phyloP scores from a whole-genome alignment of 768 basidiomycete genomes.

The Sistotremastrum suecicum region DNA sequence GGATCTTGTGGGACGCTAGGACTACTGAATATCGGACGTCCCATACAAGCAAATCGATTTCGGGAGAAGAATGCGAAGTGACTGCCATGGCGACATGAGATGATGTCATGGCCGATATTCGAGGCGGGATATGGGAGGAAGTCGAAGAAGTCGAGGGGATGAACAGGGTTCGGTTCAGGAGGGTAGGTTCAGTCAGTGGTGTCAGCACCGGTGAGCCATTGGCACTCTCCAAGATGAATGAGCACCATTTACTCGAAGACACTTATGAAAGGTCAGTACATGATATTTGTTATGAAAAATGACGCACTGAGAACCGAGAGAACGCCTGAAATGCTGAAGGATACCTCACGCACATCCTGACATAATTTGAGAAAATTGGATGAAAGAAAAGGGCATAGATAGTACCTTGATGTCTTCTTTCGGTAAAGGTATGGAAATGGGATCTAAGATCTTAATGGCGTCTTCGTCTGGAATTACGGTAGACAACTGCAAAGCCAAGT shows the following conservation, averaged over 20 bases:
- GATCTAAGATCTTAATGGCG: background rate
- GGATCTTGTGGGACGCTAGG: constrained; percentile 2
- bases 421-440: constrained; percentile 1
- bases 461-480: constrained; percentile 20
- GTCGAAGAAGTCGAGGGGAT: constrained; percentile 12
- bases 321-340: constrained; percentile 34
- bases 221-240: constrained; percentile 18
- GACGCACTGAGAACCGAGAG: constrained; percentile 36
- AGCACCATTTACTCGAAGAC: constrained; percentile 21
- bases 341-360: constrained; percentile 24
- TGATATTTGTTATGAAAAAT: constrained; percentile 6
- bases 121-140: constrained; percentile 12
- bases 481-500: constrained; percentile 16
- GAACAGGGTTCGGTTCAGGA: constrained; percentile 16
- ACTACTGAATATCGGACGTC: constrained; percentile 7
- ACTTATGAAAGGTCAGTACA: background rate
- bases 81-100: too few species aligned
- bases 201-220: constrained; percentile 14
- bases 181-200: constrained; percentile 11
- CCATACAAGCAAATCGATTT: constrained; percentile 6
- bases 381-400: background rate
- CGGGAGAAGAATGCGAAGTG: background rate
- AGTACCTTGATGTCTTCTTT: background rate
- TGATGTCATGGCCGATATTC: constrained; percentile 5
- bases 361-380: background rate